Evolutionary conservation across 306 rosid genomes (phyloP).

Genomic region (Castanospermum australe): DNA sequence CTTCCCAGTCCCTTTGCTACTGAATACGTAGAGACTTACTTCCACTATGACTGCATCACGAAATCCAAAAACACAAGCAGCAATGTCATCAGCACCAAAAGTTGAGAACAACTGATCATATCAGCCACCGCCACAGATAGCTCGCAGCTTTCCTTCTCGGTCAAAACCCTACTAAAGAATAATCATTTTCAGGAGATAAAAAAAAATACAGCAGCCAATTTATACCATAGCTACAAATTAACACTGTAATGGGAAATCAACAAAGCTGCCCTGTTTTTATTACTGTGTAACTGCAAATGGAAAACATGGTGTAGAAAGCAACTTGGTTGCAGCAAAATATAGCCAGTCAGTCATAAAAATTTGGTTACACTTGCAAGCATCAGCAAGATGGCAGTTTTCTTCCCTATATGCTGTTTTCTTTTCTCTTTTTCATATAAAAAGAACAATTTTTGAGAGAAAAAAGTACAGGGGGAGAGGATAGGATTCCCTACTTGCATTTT

Average conservation of each 20-base stretch:
- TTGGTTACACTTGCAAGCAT: neutral
- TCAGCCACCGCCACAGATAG: constrained; percentile 97
- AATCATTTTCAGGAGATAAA: constrained; percentile 21
- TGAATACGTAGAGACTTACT: constrained; percentile 50
- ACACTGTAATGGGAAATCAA: constrained; percentile 15
- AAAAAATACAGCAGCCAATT: constrained; percentile 11
- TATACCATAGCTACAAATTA: constrained; percentile 12
- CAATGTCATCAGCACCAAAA: constrained; percentile 84
- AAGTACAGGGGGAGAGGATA: neutral
- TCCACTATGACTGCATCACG: constrained; percentile 98
- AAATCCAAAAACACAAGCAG: constrained; percentile 98
- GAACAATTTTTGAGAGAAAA: neutral
- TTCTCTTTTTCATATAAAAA: neutral
- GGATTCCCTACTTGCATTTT: neutral
- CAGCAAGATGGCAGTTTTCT: constrained; percentile 1
- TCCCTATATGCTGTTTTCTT: neutral
- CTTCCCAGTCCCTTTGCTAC: constrained; percentile 10
- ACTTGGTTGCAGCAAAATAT: constrained; percentile 14
- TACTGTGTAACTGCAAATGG: neutral
- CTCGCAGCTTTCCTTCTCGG: constrained; percentile 91
- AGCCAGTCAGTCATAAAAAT: neutral
- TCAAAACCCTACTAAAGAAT: constrained; percentile 76
- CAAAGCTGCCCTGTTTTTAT: neutral
- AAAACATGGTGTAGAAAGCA: constrained; percentile 8
- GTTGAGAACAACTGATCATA: constrained; percentile 90